phyloP scores from a whole-genome alignment of 805 yeast genomes.

The Hemisphaericaspora nanyangensis region DNA sequence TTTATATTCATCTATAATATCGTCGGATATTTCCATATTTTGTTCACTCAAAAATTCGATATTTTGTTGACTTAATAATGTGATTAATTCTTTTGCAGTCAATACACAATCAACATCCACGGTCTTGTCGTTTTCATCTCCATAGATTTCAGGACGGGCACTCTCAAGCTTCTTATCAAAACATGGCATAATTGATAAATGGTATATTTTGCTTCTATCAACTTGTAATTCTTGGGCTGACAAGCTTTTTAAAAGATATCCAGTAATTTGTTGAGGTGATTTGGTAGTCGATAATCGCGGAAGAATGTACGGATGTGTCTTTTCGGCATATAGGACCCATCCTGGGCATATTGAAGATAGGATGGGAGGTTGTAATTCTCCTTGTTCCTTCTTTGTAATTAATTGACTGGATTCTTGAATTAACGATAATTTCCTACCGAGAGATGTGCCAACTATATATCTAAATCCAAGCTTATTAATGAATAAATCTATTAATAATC shows the following conservation, averaged over 20 bases:
- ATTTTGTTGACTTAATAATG: slow-evolving; percentile 53
- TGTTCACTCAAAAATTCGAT: slow-evolving; percentile 3
- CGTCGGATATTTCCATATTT: too few species aligned
- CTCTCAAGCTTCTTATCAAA: slow-evolving; percentile 96
- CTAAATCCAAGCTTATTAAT: slow-evolving; percentile 59
- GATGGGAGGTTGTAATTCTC: slow-evolving; percentile 37
- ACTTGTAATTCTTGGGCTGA: slow-evolving; percentile 26
- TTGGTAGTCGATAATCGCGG: slow-evolving; percentile 69
- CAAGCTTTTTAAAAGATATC: slow-evolving; percentile 62
- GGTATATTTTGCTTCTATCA: slow-evolving; percentile 53
- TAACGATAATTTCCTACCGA: slow-evolving; percentile 71
- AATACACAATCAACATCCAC: slow-evolving; percentile 89
- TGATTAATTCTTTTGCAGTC: slow-evolving; percentile 83
- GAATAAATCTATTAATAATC: slow-evolving; percentile 55
- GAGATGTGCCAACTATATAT: slow-evolving; percentile 78
- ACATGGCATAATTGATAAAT: slow-evolving; percentile 91
- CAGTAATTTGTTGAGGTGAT: slow-evolving; percentile 94
- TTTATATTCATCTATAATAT: slow-evolving; percentile 19
- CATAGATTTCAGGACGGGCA: slow-evolving; percentile 67
- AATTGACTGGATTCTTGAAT: slow-evolving; percentile 35
- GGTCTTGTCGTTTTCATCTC: slow-evolving; percentile 10
- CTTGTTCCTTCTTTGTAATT: slow-evolving; percentile 40
- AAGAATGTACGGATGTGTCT: slow-evolving; percentile 84
- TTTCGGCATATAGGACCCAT: slow-evolving; percentile 93
- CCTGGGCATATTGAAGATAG: slow-evolving; percentile 89